Evolutionary conservation across 75 land plant species (phyloP).

Genomic region (Gnetum montanum): DNA sequence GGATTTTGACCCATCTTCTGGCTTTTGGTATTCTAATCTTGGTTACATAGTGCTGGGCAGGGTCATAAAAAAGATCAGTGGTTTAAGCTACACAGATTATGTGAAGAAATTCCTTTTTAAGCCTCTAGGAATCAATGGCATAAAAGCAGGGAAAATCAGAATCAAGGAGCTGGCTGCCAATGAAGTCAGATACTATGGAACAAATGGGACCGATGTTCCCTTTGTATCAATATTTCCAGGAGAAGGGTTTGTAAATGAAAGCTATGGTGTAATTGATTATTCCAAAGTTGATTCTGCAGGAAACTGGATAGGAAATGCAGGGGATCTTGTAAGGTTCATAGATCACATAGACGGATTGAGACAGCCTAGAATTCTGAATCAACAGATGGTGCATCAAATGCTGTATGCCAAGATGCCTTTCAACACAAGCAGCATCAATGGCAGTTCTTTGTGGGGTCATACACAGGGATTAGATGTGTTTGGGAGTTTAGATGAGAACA

Average conservation of each 20-base stretch:
- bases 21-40: background rate
- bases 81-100: background rate
- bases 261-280: background rate
- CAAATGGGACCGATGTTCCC: background rate
- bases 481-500: background rate
- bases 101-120: background rate
- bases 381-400: background rate
- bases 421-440: background rate
- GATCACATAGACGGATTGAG: background rate
- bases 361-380: background rate
- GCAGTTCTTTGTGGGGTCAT: background rate
- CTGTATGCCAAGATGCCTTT: background rate
- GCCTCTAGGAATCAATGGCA: background rate
- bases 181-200: background rate
- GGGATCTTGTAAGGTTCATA: background rate
- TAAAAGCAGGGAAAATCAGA: background rate
- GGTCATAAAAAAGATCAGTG: background rate
- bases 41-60: background rate
- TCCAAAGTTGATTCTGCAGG: background rate
- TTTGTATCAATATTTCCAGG: background rate
- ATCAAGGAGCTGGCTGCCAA: background rate
- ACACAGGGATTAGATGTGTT: slow-evolving; percentile 2
- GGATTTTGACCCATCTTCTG: background rate
- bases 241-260: background rate
- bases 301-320: background rate